phyloP scores from a whole-genome alignment of 257 asterid species.

The Fraxinus excelsior region DNA sequence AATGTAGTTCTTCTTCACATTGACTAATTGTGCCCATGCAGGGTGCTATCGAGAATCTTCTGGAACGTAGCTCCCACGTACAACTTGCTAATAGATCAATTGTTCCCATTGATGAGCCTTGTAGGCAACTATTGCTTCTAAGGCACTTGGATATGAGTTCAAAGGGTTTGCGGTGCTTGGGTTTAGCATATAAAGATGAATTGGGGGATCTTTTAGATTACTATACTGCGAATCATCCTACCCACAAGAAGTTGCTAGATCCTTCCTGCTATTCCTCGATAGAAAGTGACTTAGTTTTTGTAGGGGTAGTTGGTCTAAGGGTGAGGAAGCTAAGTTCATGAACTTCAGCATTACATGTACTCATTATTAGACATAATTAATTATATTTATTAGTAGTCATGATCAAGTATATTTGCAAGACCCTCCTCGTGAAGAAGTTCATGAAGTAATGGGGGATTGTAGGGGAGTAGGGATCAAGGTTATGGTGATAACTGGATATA shows the following conservation, averaged over 20 bases:
- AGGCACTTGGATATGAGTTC: constrained; percentile 77
- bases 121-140: constrained; percentile 50
- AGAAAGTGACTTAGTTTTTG: constrained; percentile 74
- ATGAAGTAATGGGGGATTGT: constrained; percentile 69
- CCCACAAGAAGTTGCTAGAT: constrained; percentile 72
- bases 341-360: neutral
- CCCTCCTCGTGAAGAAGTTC: constrained; percentile 94
- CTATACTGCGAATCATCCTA: constrained; percentile 58
- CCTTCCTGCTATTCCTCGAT: constrained; percentile 65
- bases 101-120: constrained; percentile 59
- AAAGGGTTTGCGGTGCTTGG: constrained; percentile 82
- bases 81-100: constrained; percentile 78
- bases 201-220: constrained; percentile 77
- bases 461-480: constrained; percentile 82
- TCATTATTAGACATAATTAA: neutral
- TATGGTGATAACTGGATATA: constrained; percentile 94
- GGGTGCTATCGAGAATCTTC: constrained; percentile 94
- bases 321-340: constrained; percentile 40
- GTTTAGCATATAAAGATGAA: constrained; percentile 78
- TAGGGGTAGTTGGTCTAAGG: constrained; percentile 85
- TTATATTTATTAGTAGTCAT: neutral
- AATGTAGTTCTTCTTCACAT: constrained; percentile 7
- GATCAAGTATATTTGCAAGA: constrained; percentile 50
- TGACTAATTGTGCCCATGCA: constrained; percentile 25
- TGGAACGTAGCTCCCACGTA: constrained; percentile 69